Evolutionary conservation across 1,284 basidiomycete genomes (phyloP), one percentile per base, ranked within the genome.

Genomic region (Trichosporon ovoides): DNA sequence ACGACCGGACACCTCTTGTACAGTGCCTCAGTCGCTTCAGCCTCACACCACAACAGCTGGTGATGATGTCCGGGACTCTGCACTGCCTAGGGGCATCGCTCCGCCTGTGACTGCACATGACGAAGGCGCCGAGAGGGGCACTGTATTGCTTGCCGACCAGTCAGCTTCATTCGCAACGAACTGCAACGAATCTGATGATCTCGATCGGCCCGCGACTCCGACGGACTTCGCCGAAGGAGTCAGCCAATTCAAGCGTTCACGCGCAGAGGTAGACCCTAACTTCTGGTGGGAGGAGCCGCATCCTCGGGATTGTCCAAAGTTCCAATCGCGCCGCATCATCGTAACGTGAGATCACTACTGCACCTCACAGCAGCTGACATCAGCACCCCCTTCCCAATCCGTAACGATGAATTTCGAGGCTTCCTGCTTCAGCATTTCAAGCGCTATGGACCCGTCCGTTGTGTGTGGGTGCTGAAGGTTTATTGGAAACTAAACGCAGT

Each of bases 351-450:
- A 31, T 18, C n/a, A 7, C 10, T 5, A 34, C 35, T 46, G 14
- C 12, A 22, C 16, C 43, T 20, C 0, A 9, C 36, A 19, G 7
- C 13, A 38, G 11, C 49, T 56, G 43, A 59, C 53, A 14, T 3
- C 51, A 73, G 70, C 5, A 58, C 67, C 3, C 68, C 67, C 0
- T 70, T 61, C 35, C 53, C 68, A 0, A 55, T 75, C 18, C 55
- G 63, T 2, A 43, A 22, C 2, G 63, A 62, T 1, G 38, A 38
- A 2, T 35, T 69, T 11, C 56, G 52, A 9, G 38, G 18, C 2
- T 37, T 58, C 3, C 55, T 72, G 51, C 24, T 11, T 0, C 54
- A 68, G 6, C 71, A 75, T 51, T 75, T 73, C 55, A 49, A 62
- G 1, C 54, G 53, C 24, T 75, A 66, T 19, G 71, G 73, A 2